phyloP scores from a whole-genome alignment of 306 rosid genomes.

The Mucuna pruriens region DNA sequence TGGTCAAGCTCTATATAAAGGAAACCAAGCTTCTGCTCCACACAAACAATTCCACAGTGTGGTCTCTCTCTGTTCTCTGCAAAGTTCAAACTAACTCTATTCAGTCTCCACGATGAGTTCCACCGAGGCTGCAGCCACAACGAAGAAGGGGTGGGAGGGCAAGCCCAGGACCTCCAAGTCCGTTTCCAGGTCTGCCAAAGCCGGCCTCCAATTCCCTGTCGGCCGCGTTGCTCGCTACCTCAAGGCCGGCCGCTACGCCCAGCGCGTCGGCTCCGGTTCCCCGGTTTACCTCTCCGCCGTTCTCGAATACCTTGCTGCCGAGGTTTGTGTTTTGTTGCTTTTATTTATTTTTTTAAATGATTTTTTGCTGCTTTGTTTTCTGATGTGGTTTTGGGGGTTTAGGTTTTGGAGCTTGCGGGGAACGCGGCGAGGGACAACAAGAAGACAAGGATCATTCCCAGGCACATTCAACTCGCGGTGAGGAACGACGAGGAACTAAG shows the following conservation, averaged over 20 bases:
- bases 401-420: slow-evolving; percentile 70
- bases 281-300: slow-evolving; percentile 91
- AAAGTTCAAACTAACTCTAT: neutral
- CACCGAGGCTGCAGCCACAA: slow-evolving; percentile 18
- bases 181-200: slow-evolving; percentile 68
- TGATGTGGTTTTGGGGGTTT: neutral
- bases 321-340: slow-evolving; percentile 33
- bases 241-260: slow-evolving; percentile 72
- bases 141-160: slow-evolving; percentile 67
- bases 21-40: rapidly evolving
- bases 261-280: slow-evolving; percentile 78
- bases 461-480: slow-evolving; percentile 83
- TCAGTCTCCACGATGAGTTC: slow-evolving; percentile 41
- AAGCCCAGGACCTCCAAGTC: slow-evolving; percentile 60
- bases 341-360: neutral
- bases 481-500: slow-evolving; percentile 82
- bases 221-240: slow-evolving; percentile 85
- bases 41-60: too few relatives aligned
- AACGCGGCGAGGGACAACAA: slow-evolving; percentile 79
- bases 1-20: slow-evolving; percentile 15
- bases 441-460: slow-evolving; percentile 68
- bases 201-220: slow-evolving; percentile 94
- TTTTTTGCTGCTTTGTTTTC: too few relatives aligned
- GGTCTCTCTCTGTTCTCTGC: rapidly evolving
- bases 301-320: slow-evolving; percentile 88